Evolutionary conservation across 176 grass and related monocot genomes (phyloP), one percentile per base, ranked within the genome.

Genomic region (Avena eriantha): DNA sequence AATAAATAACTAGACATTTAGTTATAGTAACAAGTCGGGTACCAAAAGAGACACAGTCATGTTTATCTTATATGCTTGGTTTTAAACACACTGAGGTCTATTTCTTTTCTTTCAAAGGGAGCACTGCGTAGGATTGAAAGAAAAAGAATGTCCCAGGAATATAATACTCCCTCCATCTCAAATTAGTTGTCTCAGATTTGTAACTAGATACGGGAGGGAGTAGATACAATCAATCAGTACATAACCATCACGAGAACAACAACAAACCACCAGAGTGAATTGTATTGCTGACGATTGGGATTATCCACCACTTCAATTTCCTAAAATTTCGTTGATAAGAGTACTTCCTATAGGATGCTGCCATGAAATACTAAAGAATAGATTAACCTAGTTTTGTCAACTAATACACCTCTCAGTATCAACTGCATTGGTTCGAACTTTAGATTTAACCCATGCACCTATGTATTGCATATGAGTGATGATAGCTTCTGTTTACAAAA

Each of bases 1-100:
- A 81, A 88, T 79, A 83, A 46, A 83, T 71, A 19, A 48, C 29
- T 29, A 75, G 63, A 58, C 26, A 31, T 73, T 86, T 87, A 79
- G 65, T 66, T 71, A 22, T 82, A 77, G 81, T 56, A 78, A 78
- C 24, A 43, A 48, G 81, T 57, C 24, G 5, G 35, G 64, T 61
- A 65, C 35, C 46, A 79, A 73, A 39, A 65, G 10, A 79, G 34
- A 65, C 17, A 10, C 15, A 65, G 71, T 33, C 34, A 6, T 79
- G 19, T 23, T 50, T 55, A 90, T 64, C 82, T 78, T 18, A 59
- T 61, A 83, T 34, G n/a, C 6, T 78, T 51, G 43, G 18, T 76
- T 64, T 21, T 41, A 14, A 65, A 79, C 18, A 72, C 2, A 21
- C 21, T 73, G n/a, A 76, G 3, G 70, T 41, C 53, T 43, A 34